Evolutionary conservation across 192 early-diverging fungal species (phyloP).

Genomic region (Rhizophlyctis rosea): DNA sequence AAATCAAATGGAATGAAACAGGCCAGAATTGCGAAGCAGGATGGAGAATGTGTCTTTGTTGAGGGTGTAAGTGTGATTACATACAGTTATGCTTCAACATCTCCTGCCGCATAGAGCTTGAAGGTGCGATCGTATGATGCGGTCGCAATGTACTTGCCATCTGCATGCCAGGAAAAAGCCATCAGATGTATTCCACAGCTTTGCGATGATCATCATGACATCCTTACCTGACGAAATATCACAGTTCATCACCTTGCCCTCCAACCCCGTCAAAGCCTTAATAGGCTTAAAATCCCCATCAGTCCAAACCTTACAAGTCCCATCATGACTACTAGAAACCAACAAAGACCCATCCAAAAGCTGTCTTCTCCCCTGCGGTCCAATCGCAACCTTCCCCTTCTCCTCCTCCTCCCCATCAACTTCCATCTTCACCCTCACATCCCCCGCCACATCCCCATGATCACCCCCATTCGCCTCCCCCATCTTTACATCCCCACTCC

Average conservation of each 20-base stretch:
- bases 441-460: neutral
- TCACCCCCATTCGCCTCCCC: neutral
- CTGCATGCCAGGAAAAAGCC: conserved; percentile 18
- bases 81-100: too few relatives aligned
- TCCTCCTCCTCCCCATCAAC: conserved; percentile 15
- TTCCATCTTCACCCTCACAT: conserved; percentile 37
- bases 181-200: neutral
- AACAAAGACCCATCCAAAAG: conserved; percentile 71
- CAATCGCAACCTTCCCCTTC: conserved; percentile 9
- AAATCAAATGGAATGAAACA: too few relatives aligned
- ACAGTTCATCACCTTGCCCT: conserved; percentile 84
- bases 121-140: conserved; percentile 91
- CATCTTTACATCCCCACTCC: conserved; percentile 28
- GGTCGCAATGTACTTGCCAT: conserved; percentile 84
- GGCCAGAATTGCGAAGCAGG: too few relatives aligned
- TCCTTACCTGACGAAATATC: conserved; percentile 64
- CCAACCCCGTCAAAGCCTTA: conserved; percentile 81
- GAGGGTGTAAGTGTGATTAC: too few relatives aligned
- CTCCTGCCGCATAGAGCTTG: conserved; percentile 89
- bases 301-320: conserved; percentile 88
- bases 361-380: conserved; percentile 32
- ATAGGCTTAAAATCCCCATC: conserved; percentile 91
- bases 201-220: neutral
- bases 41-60: too few relatives aligned
- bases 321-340: conserved; percentile 81